Base-by-base conservation (phyloP, 768 basidiomycete species). In the Termitomyces sp. region DNA sequence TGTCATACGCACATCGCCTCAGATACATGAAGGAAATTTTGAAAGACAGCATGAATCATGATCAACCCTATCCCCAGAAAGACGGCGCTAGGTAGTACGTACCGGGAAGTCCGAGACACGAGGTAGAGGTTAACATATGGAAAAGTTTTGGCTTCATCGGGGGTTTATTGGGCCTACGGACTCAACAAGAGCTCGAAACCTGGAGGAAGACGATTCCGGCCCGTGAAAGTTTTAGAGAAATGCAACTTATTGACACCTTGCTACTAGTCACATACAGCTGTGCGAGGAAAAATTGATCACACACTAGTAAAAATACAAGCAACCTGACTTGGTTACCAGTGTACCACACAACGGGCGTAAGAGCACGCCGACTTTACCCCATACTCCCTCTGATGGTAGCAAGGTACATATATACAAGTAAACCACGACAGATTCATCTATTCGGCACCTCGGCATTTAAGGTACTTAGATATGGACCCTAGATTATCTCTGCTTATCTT, bases 1-100 rank as follows among this genome's bases (percentile, higher is more conserved):
- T 22, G 42, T 48, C 39, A 41, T 14, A 57, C 58, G 50, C 58
- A 65, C n/a, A 63, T 29, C 14, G 64, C 67, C 52, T 66, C 64
- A 14, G 39, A 47, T 49, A 65, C 41, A 12, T 49, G 22, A 10
- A 36, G 9, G n/a, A 48, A 32, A 18, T 32, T 34, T 31, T 48
- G 31, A 20, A 54, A 53, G 3, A 61, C 37, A 37, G 34, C 39
- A 41, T 41, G n/a, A 41, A 39, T 18, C 18, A 39, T 8, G 37
- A 50, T n/a, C 52, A 36, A 41, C 54, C 49, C 32, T 37, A 41
- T 41, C 39, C 39, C 39, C 39, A 20, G 39, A 41, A 41, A 9
- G 39, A 18, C 2, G 3, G n/a, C 39, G n/a, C 39, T 20, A n/a
- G 39, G 39, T 41, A 41, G 8, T n/a, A 39, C 39, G n/a, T 16